Evolutionary conservation across 345 rosid species (phyloP).

Genomic region (Abelmoschus esculentus): DNA sequence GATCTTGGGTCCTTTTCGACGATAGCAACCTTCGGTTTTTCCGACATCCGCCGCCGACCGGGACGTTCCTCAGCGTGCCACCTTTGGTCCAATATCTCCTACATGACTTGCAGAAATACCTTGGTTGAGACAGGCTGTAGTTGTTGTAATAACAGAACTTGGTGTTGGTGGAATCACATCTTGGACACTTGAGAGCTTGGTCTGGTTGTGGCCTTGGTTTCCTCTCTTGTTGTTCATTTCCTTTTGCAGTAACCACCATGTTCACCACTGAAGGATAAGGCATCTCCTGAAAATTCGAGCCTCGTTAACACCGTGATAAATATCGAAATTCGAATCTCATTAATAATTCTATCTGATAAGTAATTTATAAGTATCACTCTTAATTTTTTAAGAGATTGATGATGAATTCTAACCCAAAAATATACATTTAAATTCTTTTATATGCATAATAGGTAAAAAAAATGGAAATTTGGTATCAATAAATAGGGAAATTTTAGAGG

Average conservation of each 20-base stretch:
- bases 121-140: slow-evolving; percentile 76
- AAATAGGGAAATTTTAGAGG: no score
- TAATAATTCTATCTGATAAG: no score
- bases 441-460: no score
- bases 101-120: slow-evolving; percentile 84
- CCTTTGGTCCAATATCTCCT: slow-evolving; percentile 88
- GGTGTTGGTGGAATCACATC: slow-evolving; percentile 78
- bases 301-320: no score
- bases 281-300: slow-evolving; percentile 34
- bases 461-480: no score
- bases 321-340: no score
- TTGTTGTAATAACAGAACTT: slow-evolving; percentile 90
- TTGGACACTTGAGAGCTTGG: slow-evolving; percentile 60
- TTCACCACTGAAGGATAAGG: slow-evolving; percentile 36
- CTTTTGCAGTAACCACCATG: slow-evolving; percentile 36
- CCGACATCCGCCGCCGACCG: slow-evolving; percentile 77
- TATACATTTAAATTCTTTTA: no score
- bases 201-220: slow-evolving; percentile 49
- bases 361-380: no score
- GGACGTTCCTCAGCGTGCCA: slow-evolving; percentile 69
- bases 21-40: slow-evolving; percentile 54
- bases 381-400: no score
- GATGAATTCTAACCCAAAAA: no score
- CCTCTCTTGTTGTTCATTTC: slow-evolving; percentile 36
- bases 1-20: slow-evolving; percentile 39